Evolutionary conservation across 2,329 filamentous ascomycete species (phyloP).

Genomic region (Trichoderma hamatum): DNA sequence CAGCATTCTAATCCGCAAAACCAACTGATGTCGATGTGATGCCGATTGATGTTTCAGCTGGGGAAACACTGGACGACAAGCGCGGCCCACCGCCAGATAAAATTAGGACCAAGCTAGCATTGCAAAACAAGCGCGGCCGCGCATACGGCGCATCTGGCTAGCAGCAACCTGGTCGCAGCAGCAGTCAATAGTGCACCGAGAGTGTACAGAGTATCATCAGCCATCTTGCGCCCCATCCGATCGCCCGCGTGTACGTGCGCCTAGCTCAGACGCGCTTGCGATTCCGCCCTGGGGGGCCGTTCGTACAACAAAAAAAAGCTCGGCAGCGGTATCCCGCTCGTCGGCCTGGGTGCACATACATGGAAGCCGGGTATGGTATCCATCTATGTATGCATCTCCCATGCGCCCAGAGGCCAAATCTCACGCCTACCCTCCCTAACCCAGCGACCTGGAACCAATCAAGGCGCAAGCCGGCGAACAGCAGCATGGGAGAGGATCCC

Average conservation of each 20-base stretch:
- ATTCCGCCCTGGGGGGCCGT: slow-evolving; percentile 8
- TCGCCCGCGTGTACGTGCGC: slow-evolving; percentile 23
- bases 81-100: slow-evolving; percentile 1
- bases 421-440: slow-evolving; percentile 20
- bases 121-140: slow-evolving; percentile 13
- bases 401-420: slow-evolving; percentile 9
- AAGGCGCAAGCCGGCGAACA: background rate
- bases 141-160: slow-evolving; percentile 1
- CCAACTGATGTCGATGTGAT: background rate
- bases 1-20: background rate
- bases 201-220: background rate
- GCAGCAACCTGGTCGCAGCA: no score
- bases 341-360: background rate
- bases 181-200: background rate
- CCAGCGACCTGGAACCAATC: slow-evolving; percentile 21
- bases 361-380: background rate
- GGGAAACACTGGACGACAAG: background rate
- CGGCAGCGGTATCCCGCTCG: background rate
- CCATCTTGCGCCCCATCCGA: slow-evolving; percentile 14
- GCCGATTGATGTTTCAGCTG: background rate
- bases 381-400: slow-evolving; percentile 16
- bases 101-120: background rate
- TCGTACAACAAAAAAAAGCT: background rate
- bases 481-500: background rate
- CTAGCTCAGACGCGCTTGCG: slow-evolving; percentile 20